A percentile compares a stretch with the other conserved stretches of the same genome.
Evolutionary conservation across 1,284 basidiomycete genomes (phyloP).

Genomic region (Ustilago curta): DNA sequence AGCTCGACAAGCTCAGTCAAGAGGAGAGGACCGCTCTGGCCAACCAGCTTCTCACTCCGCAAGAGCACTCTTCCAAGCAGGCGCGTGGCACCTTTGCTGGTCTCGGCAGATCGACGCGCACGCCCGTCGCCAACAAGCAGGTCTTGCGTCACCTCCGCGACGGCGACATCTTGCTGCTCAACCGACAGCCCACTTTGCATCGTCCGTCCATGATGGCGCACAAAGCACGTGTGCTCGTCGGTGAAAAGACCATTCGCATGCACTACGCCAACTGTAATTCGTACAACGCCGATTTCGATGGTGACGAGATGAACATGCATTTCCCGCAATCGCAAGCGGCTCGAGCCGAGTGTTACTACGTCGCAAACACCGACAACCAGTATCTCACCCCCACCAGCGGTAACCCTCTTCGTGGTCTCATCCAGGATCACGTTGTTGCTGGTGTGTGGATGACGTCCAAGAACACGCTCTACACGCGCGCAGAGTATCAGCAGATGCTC

Average conservation of each 20-base stretch:
- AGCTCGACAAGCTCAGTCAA: slow-evolving; percentile 81
- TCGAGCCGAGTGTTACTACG: slow-evolving; percentile 79
- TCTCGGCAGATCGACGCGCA: slow-evolving; percentile 65
- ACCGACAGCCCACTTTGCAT: slow-evolving; percentile 97
- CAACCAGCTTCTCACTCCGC: slow-evolving; percentile 94
- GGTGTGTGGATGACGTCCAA: slow-evolving; percentile 99
- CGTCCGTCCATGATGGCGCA: slow-evolving; percentile 99
- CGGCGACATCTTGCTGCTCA: slow-evolving; percentile 95
- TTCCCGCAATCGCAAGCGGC: slow-evolving; percentile 96
- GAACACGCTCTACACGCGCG: slow-evolving; percentile 91
- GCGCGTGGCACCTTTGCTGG: slow-evolving; percentile 66
- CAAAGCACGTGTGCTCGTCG: slow-evolving; percentile 88
- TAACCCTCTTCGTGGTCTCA: slow-evolving; percentile 95
- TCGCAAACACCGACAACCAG: slow-evolving; percentile 98
- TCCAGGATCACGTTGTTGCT: slow-evolving; percentile 98
- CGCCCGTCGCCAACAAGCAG: slow-evolving; percentile 85
- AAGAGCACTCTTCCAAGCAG: slow-evolving; percentile 74
- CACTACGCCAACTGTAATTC: slow-evolving; percentile 99
- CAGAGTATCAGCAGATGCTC: slow-evolving; percentile 95
- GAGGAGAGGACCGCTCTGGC: slow-evolving; percentile 90
- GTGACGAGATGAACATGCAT: slow-evolving; percentile 99
- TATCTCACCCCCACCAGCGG: slow-evolving; percentile 98
- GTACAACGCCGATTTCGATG: slow-evolving; percentile 99
- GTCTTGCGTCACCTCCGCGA: slow-evolving; percentile 95
- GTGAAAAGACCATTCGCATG: slow-evolving; percentile 99